Percentiles rank a stretch among this genome's conserved stretches.
Evolutionary conservation across 768 basidiomycete genomes (phyloP).

Genomic region (Russula dissimulans): DNA sequence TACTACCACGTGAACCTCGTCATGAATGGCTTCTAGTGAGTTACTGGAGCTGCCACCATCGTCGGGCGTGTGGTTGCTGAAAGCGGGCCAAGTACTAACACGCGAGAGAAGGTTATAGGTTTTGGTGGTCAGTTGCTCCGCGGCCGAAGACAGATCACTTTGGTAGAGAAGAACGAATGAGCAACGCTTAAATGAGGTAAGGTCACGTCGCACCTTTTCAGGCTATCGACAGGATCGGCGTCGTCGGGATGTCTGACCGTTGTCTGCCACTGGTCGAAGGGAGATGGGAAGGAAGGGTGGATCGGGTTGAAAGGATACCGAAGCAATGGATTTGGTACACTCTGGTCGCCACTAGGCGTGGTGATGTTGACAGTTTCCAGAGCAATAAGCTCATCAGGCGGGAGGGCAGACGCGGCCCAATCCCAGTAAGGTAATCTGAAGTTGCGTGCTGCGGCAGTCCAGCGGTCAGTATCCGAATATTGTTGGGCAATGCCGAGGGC

Average conservation of each 20-base stretch:
- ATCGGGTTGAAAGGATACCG: slow-evolving; percentile 30
- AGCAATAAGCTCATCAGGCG: slow-evolving; percentile 32
- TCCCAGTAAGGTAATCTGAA: slow-evolving; percentile 42
- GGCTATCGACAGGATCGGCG: slow-evolving; percentile 16
- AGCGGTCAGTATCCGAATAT: slow-evolving; percentile 26
- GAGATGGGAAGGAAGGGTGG: slow-evolving; percentile 1
- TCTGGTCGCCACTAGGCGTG: slow-evolving; percentile 24
- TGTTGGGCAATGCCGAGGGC: slow-evolving; percentile 33
- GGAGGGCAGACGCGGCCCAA: slow-evolving; percentile 32
- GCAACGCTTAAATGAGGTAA: background rate
- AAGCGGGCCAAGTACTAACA: slow-evolving; percentile 22
- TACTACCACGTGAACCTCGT: slow-evolving; percentile 30
- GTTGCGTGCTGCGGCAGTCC: slow-evolving; percentile 28
- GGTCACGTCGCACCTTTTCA: slow-evolving; percentile 23
- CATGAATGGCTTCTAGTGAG: slow-evolving; percentile 28
- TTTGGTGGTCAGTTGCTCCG: background rate
- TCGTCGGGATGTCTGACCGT: slow-evolving; percentile 5
- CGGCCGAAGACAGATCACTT: background rate
- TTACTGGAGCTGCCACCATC: too few relatives aligned
- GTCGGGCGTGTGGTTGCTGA: too few relatives aligned
- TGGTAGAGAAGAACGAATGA: background rate
- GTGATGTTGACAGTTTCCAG: slow-evolving; percentile 27
- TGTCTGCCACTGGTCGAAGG: background rate
- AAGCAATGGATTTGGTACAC: slow-evolving; percentile 29
- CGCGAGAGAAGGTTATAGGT: slow-evolving; percentile 29